A percentile compares a stretch with the other conserved stretches of the same genome.
phyloP scores from a whole-genome alignment of 176 grass and related monocot genomes.

The Eremochloa ophiuroides region DNA sequence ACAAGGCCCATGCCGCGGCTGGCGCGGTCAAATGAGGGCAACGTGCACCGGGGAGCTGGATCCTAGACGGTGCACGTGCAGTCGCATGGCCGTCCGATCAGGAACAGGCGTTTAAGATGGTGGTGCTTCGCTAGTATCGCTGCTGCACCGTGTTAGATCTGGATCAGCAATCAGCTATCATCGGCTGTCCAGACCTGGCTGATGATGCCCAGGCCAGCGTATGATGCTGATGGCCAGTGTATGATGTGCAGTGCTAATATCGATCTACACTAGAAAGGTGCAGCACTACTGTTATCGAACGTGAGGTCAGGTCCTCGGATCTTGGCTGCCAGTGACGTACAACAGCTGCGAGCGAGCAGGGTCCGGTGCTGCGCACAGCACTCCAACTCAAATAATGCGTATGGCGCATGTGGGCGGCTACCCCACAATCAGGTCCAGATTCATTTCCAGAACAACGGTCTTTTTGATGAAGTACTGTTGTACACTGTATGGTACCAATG shows the following conservation, averaged over 20 bases:
- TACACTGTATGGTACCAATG: too few species aligned
- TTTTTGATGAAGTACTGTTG: too few species aligned
- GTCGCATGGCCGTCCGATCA: slow-evolving; percentile 14
- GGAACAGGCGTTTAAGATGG: not conserved
- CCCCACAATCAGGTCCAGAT: too few species aligned
- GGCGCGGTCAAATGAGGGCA: slow-evolving; percentile 38
- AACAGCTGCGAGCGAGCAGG: not conserved
- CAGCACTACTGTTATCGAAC: not conserved
- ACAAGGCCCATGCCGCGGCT: not conserved
- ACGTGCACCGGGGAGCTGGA: slow-evolving; percentile 24
- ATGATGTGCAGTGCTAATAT: too few species aligned
- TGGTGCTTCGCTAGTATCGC: not conserved
- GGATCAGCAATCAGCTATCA: not conserved
- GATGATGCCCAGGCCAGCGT: too few species aligned
- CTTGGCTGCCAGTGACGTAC: slow-evolving; percentile 9
- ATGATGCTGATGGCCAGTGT: not conserved
- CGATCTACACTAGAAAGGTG: too few species aligned
- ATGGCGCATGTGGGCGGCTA: not conserved
- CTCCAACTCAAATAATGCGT: not conserved
- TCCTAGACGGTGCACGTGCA: slow-evolving; percentile 33
- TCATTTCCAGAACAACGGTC: too few species aligned
- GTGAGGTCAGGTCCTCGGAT: slow-evolving; percentile 22
- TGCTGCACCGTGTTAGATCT: not conserved
- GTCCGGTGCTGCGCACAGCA: not conserved
- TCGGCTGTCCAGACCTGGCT: too few species aligned